Conservation (phyloP, 1,284 basidiomycete genomes). For the Ustilago bromivora region DNA sequence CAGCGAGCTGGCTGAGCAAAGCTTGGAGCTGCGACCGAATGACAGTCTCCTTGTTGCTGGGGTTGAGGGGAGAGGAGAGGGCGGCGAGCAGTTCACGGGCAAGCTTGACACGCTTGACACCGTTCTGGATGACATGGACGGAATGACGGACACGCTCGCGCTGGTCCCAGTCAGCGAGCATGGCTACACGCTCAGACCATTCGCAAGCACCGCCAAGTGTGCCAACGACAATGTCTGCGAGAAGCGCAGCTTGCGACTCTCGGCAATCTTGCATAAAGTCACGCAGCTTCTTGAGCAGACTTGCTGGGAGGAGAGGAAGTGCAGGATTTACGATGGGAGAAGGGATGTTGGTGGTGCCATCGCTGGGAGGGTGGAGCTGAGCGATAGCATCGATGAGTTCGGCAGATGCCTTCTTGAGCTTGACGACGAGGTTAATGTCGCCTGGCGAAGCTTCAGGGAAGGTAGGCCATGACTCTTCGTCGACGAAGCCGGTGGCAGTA, state of each 20-base stretch:
- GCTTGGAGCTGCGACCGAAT: conserved; percentile 65
- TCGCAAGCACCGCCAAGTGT: conserved; percentile 66
- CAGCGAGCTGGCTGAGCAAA: conserved; percentile 62
- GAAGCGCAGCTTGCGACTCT: conserved; percentile 52
- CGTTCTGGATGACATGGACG: conserved; percentile 55
- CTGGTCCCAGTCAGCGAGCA: conserved; percentile 64
- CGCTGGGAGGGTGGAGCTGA: conserved; percentile 39
- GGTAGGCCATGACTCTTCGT: conserved; percentile 52
- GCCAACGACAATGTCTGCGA: conserved; percentile 66
- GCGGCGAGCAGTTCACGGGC: conserved; percentile 62
- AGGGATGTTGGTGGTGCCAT: conserved; percentile 23
- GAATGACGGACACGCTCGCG: conserved; percentile 57
- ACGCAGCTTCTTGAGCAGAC: conserved; percentile 56
- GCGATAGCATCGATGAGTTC: conserved; percentile 59
- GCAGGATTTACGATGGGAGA: conserved; percentile 48
- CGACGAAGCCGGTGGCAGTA: conserved; percentile 56
- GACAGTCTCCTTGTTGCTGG: conserved; percentile 58
- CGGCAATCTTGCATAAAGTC: conserved; percentile 59
- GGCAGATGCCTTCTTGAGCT: conserved; percentile 53
- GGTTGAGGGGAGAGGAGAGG: conserved; percentile 61
- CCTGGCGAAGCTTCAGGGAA: conserved; percentile 43
- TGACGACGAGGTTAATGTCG: conserved; percentile 48
- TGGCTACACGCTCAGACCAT: conserved; percentile 63
- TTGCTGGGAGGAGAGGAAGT: conserved; percentile 63
- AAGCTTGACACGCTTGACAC: conserved; percentile 57